phyloP scores from a whole-genome alignment of 805 yeast genomes.

The Suhomyces sp. region DNA sequence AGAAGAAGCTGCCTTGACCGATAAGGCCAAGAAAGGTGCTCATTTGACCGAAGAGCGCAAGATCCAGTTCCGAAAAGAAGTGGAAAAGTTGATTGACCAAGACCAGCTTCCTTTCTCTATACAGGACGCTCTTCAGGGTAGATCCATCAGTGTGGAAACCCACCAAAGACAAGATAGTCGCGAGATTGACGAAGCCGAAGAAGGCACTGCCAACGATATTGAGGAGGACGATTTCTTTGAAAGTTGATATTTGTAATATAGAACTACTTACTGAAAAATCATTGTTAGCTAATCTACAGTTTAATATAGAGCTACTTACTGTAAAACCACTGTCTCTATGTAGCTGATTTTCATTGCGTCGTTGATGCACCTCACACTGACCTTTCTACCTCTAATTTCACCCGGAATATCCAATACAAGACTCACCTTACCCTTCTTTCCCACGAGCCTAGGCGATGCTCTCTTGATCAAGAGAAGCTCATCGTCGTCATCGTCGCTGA shows the following conservation, averaged over 20 bases:
- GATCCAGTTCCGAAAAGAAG: conserved; percentile 44
- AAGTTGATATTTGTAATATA: background rate
- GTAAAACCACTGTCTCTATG: conserved; percentile 1
- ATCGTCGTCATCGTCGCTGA: conserved; percentile 47
- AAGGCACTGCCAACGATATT: conserved; percentile 22
- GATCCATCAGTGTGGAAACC: conserved; percentile 16
- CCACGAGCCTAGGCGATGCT: conserved; percentile 55
- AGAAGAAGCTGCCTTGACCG: conserved; percentile 18
- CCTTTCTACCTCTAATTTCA: conserved; percentile 43
- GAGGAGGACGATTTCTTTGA: conserved; percentile 30
- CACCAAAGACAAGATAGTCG: conserved; percentile 6
- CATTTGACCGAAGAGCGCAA: conserved; percentile 43
- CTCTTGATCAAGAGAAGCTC: conserved; percentile 70
- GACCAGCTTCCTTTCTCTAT: conserved; percentile 53
- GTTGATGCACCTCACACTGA: conserved; percentile 52
- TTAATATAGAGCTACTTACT: background rate
- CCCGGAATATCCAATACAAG: conserved; percentile 51
- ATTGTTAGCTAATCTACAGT: background rate
- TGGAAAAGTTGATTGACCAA: conserved; percentile 50
- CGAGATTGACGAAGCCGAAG: conserved; percentile 48
- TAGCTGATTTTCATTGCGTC: conserved; percentile 66
- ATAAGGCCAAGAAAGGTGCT: conserved; percentile 41
- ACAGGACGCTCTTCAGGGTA: conserved; percentile 45
- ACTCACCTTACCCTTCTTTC: conserved; percentile 36
- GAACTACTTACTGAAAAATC: background rate